Percentiles rank a stretch among this genome's conserved stretches.
Evolutionary conservation across 192 early-diverging fungal genomes (phyloP).

Genomic region (Umbelopsis isabellina): DNA sequence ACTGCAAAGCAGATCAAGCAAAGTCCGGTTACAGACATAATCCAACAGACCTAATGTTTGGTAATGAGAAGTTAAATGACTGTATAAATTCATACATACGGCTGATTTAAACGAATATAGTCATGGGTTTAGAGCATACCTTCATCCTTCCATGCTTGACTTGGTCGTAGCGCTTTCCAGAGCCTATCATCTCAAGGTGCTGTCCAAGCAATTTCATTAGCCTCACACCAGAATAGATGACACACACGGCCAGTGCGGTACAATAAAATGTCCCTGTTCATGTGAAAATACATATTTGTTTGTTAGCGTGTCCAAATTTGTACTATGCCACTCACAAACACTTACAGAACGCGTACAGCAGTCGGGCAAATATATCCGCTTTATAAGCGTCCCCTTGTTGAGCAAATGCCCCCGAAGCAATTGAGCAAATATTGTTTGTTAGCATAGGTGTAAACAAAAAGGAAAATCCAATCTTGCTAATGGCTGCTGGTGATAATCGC

Average conservation of each 20-base stretch:
- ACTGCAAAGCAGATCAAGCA: conserved; percentile 20
- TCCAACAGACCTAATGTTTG: conserved; percentile 18
- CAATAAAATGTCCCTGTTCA: conserved; percentile 30
- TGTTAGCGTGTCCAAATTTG: background rate
- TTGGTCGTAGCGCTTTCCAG: background rate
- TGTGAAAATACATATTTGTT: background rate
- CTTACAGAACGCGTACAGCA: conserved; percentile 30
- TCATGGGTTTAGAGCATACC: background rate
- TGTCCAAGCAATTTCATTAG: conserved; percentile 20
- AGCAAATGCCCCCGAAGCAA: conserved; percentile 31
- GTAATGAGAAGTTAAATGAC: background rate
- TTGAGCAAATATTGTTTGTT: conserved; percentile 35
- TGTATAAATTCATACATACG: too few species aligned
- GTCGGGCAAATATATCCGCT: conserved; percentile 25
- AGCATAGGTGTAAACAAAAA: conserved; percentile 30
- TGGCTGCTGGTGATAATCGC: conserved; percentile 3
- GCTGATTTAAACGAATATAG: background rate
- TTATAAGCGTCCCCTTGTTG: conserved; percentile 8
- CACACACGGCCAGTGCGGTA: background rate
- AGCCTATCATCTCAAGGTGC: conserved; percentile 10
- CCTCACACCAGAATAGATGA: conserved; percentile 23
- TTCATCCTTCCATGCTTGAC: conserved; percentile 30
- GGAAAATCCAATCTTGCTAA: conserved; percentile 20
- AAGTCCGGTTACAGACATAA: conserved; percentile 2
- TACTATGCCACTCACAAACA: too few species aligned